Evolutionary conservation across 2,329 filamentous ascomycete genomes (phyloP).

Genomic region (Elsinoe australis): DNA sequence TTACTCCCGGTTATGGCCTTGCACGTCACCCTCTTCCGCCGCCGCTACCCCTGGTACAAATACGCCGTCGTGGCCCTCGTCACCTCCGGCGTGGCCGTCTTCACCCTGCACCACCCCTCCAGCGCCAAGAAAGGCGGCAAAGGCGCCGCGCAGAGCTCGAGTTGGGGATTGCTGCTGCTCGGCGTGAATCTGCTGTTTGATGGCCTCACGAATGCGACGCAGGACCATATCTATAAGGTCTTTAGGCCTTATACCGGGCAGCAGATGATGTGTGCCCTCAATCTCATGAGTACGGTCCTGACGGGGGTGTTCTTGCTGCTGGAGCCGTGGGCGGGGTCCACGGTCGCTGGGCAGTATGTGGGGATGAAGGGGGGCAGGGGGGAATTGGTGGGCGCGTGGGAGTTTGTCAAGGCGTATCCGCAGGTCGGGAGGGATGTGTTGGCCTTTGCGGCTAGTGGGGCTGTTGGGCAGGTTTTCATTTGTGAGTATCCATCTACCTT

Average conservation of each 20-base stretch:
- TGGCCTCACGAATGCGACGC: slow-evolving; percentile 89
- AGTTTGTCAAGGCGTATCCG: slow-evolving; percentile 73
- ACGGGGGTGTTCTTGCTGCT: slow-evolving; percentile 69
- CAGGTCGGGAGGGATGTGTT: slow-evolving; percentile 79
- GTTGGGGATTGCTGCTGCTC: slow-evolving; percentile 76
- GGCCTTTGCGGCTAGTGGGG: slow-evolving; percentile 82
- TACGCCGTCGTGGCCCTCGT: slow-evolving; percentile 89
- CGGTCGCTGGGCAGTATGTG: slow-evolving; percentile 35
- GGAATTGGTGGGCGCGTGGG: slow-evolving; percentile 70
- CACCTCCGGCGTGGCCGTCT: slow-evolving; percentile 85
- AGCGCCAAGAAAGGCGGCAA: slow-evolving; percentile 41
- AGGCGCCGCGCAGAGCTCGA: slow-evolving; percentile 47
- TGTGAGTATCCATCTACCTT: slow-evolving; percentile 38
- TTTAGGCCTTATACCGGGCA: slow-evolving; percentile 80
- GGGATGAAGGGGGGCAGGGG: slow-evolving; percentile 39
- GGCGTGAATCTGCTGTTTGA: slow-evolving; percentile 90
- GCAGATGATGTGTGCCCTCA: slow-evolving; percentile 99
- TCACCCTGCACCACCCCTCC: slow-evolving; percentile 75
- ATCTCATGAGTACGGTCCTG: slow-evolving; percentile 72
- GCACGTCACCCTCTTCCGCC: slow-evolving; percentile 84
- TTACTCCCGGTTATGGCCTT: slow-evolving; percentile 97
- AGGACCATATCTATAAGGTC: slow-evolving; percentile 79
- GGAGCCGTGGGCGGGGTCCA: slow-evolving; percentile 70
- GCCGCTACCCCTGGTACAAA: slow-evolving; percentile 88
- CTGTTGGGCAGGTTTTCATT: slow-evolving; percentile 92